These are phyloP conservation scores for Tillandsia leiboldiana DNA, from an alignment of 176 grass and related monocot species.

Conservation along the genomic window DNA sequence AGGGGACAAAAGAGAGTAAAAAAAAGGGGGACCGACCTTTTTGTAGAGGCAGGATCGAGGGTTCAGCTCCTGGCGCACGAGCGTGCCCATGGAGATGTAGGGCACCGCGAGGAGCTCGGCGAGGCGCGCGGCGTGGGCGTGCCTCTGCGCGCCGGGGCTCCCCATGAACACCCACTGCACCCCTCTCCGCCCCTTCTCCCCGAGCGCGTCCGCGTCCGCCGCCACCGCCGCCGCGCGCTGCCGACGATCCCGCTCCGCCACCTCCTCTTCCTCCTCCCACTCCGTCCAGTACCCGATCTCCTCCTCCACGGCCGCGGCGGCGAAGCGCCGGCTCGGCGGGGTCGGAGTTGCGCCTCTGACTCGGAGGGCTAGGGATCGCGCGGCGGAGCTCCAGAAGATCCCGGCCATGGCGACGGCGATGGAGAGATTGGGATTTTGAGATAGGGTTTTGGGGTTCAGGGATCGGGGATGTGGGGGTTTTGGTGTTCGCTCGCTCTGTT, in stretches of 20 bases:
- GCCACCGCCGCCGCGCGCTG: conserved; percentile 4
- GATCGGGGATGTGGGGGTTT: background rate
- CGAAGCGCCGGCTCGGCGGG: background rate
- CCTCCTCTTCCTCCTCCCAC: conserved; percentile 44
- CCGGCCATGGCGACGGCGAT: background rate
- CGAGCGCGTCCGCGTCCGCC: conserved; percentile 8
- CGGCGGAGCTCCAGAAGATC: background rate
- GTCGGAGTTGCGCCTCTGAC: background rate
- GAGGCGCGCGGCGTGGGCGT: conserved; percentile 71
- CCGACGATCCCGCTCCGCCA: conserved; percentile 4
- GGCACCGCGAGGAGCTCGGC: conserved; percentile 76
- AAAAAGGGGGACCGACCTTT: conserved; percentile 50
- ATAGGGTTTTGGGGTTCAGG: background rate
- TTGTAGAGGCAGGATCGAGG: conserved; percentile 53
- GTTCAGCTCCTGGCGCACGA: conserved; percentile 68
- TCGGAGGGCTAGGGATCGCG: background rate
- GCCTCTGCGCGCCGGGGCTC: conserved; percentile 67
- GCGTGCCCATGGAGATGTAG: conserved; percentile 87
- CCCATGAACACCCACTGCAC: conserved; percentile 96
- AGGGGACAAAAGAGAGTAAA: background rate
- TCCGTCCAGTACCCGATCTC: conserved; percentile 57
- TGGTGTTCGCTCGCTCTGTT: no score
- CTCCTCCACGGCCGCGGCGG: conserved; percentile 42
- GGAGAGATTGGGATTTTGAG: background rate
- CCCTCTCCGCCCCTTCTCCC: conserved; percentile 18